Conservation (phyloP, 305 asterid genomes). For the Coffea humblotiana region DNA sequence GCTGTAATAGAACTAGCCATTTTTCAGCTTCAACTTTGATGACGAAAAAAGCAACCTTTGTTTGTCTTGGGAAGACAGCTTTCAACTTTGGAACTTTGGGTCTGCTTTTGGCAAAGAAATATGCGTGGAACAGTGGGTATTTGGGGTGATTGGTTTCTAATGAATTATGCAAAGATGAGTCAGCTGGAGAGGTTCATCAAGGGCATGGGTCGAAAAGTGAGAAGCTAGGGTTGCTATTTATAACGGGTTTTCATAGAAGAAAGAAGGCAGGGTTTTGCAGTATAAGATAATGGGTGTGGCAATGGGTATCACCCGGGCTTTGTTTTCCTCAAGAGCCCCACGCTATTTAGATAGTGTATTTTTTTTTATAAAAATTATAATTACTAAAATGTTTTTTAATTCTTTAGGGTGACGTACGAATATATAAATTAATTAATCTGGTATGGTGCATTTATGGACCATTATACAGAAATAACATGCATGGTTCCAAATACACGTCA, state of each 20-base stretch:
- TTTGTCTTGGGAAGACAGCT: neutral
- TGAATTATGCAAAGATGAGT: conserved; percentile 12
- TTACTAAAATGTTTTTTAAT: neutral
- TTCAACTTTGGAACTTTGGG: neutral
- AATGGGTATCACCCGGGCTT: conserved; percentile 48
- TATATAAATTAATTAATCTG: neutral
- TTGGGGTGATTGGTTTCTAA: neutral
- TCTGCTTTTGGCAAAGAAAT: conserved; percentile 4
- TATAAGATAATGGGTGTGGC: conserved; percentile 31
- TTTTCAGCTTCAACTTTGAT: neutral
- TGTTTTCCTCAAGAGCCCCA: conserved; percentile 43
- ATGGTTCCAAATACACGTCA: conserved; percentile 18
- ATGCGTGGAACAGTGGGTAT: neutral
- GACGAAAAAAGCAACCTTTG: neutral
- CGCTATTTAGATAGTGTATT: neutral
- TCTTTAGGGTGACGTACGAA: neutral
- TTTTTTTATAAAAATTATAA: neutral
- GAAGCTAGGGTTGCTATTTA: conserved; percentile 14
- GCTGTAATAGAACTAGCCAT: conserved; percentile 20
- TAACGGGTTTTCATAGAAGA: neutral
- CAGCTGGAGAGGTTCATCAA: neutral
- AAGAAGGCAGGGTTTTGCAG: neutral
- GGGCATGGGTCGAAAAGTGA: neutral
- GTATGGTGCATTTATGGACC: conserved; percentile 5
- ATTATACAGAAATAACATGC: neutral